Base-by-base conservation (phyloP, 495 filamentous ascomycete species). In the Alectoria sarmentosa region DNA sequence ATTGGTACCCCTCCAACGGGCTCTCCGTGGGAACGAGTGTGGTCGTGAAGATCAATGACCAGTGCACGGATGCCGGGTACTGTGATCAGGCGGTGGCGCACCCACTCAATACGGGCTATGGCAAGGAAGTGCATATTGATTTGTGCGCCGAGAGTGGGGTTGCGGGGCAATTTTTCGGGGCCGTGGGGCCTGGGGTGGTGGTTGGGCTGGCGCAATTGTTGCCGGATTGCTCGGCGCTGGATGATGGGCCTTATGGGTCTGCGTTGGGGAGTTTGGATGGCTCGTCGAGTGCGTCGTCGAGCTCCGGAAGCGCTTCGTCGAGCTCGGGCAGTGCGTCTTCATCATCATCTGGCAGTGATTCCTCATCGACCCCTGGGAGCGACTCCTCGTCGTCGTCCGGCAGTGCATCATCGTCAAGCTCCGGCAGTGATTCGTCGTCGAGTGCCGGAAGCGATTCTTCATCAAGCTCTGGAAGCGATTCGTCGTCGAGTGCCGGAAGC, bases 141-240 rank as follows among this genome's bases (percentile, higher is more conserved):
- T 41, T 66, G 1, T 68, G 66, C 32, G 58, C 55, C 1, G 52
- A 36, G 8, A 63, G 59, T 6, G 59, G 58, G 23, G 66, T 61
- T 21, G 60, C 66, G 49, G 26, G 46, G 37, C 63, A 60, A 23
- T 68, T 68, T 66, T 70, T 67, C 64, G 66, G 67, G 26, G 37
- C 38, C 21, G 48, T 54, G n/a, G 49, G 44, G 39, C 64, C 26
- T 60, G 65, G 41, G 63, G 65, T 32, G 60, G 60, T 61, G 67
- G 41, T 56, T 63, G 69, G 61, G 32, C 44, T 62, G 59, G 49
- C 62, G 58, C 54, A 59, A 23, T 26, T 30, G 54, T 64, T 65
- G 32, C 39, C 39, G 19, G 63, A 63, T 62, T 65, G 63, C 56
- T 49, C 46, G 30, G 52, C 28, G 26, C 54, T 66, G 41, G 41